Base-by-base conservation (phyloP, 2,329 filamentous ascomycete species). In the Fusarium anguioides region DNA sequence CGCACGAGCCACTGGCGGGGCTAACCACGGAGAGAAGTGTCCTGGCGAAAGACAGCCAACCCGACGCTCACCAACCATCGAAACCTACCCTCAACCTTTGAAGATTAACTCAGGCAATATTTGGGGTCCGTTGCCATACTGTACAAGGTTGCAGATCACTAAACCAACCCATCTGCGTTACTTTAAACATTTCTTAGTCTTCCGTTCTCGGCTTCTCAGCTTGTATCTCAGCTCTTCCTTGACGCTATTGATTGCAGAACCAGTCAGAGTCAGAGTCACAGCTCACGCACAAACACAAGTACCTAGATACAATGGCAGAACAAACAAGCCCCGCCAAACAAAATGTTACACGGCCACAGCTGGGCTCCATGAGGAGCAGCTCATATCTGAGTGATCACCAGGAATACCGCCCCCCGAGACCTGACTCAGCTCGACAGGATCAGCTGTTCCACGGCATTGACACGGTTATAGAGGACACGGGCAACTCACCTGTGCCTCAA, bases 311-410 rank as follows among this genome's bases (percentile, higher is more conserved):
- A 67, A 80, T 79, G 78, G 65, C 76, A 70, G 76, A 79, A 48
- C 39, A 70, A 51, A 64, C 70, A 20, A 72, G 60, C 65, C 69
- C 75, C 69, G 57, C 75, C 59, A 77, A 74, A 68, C 75, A 73
- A 59, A 70, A 66, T 66, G 74, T 77, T 48, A 70, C 75, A 70
- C 81, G 83, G 44, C 84, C 84, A 53, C 83, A 84, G 74, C 77
- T 86, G 69, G 79, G 78, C 52, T 76, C 79, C 51, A 86, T 84
- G 83, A 84, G 87, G 72, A 88, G 84, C 79, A 86, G 84, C 75
- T 89, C 87, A 15, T 89, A 87, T 73, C 80, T 89, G 56, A 83
- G 83, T 75, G 87, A 89, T 68, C 85, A 89, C 72, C 87, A 89
- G 75, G 86, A 89, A 72, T 88, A 87, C 68, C 85, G 87, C 46